These are phyloP conservation scores for Escovopsis weberi DNA, from an alignment of 2,329 filamentous ascomycete genomes.

Conservation along the genomic window DNA sequence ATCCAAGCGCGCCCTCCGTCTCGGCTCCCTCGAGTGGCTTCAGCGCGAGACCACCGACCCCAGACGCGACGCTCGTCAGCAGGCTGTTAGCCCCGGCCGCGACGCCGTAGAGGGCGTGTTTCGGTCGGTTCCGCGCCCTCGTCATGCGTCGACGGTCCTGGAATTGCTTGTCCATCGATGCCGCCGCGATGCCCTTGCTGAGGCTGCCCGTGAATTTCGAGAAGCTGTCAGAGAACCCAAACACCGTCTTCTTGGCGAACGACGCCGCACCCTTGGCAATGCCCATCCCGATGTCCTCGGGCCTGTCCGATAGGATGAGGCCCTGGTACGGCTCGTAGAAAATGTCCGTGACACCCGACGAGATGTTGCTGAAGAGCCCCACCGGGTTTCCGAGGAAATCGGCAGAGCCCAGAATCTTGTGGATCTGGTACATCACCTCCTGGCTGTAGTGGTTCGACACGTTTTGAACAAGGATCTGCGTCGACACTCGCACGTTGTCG, in stretches of 20 bases:
- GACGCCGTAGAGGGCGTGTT: conserved; percentile 93
- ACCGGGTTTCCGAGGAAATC: conserved; percentile 97
- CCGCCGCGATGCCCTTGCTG: conserved; percentile 88
- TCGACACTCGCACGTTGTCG: conserved; percentile 87
- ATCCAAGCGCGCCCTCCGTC: conserved; percentile 83
- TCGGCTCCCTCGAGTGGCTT: conserved; percentile 94
- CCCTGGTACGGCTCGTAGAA: conserved; percentile 99
- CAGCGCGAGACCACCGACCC: conserved; percentile 81
- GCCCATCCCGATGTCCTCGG: conserved; percentile 85
- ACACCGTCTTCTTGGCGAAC: conserved; percentile 97
- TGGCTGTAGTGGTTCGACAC: conserved; percentile 93
- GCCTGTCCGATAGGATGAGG: conserved; percentile 87
- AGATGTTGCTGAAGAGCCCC: conserved; percentile 94
- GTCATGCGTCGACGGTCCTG: conserved; percentile 93
- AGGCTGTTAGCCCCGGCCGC: conserved; percentile 92
- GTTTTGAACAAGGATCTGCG: conserved; percentile 68
- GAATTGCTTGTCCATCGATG: conserved; percentile 96
- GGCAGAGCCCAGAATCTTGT: conserved; percentile 92
- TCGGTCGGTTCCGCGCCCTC: conserved; percentile 80
- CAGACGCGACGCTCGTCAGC: conserved; percentile 80
- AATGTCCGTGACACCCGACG: conserved; percentile 91
- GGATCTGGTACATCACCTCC: conserved; percentile 87
- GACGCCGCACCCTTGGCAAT: conserved; percentile 94
- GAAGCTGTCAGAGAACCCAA: conserved; percentile 92
- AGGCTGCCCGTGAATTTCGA: conserved; percentile 96